Evolutionary conservation across 2,329 filamentous ascomycete species (phyloP).

Genomic region (Aureobasidium sp.): DNA sequence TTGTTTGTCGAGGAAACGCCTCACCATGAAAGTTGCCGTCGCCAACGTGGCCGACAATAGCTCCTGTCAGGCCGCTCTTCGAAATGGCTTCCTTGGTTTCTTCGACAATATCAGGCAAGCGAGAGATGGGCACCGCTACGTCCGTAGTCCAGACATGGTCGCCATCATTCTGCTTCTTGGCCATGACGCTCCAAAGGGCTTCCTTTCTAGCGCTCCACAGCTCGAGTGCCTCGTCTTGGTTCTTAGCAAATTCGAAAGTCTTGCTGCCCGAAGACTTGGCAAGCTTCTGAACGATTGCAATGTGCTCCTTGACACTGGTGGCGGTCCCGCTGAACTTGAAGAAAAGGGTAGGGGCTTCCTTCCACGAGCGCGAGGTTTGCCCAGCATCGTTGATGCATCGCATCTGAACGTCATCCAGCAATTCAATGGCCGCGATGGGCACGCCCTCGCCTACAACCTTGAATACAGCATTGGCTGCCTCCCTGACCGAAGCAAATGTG

Average conservation of each 20-base stretch:
- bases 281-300: constrained; percentile 56
- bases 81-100: constrained; percentile 61
- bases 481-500: constrained; percentile 56
- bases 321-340: constrained; percentile 67
- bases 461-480: constrained; percentile 71
- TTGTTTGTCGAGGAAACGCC: constrained; percentile 3
- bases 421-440: constrained; percentile 83
- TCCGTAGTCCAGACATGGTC: constrained; percentile 73
- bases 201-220: constrained; percentile 71
- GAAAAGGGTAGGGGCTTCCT: constrained; percentile 62
- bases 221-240: constrained; percentile 56
- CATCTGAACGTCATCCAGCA: constrained; percentile 90
- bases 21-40: constrained; percentile 66
- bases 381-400: constrained; percentile 60
- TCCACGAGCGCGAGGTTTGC: constrained; percentile 56
- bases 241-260: constrained; percentile 61
- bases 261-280: constrained; percentile 53
- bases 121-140: constrained; percentile 67
- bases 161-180: constrained; percentile 50
- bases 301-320: constrained; percentile 67
- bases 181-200: constrained; percentile 64
- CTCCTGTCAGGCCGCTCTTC: constrained; percentile 53
- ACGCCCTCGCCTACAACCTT: constrained; percentile 73
- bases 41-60: constrained; percentile 65
- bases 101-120: constrained; percentile 66